Percentiles rank a stretch among this genome's conserved stretches.
Conservation (phyloP, 2,329 filamentous ascomycete species). For the Volutella citrinella region DNA sequence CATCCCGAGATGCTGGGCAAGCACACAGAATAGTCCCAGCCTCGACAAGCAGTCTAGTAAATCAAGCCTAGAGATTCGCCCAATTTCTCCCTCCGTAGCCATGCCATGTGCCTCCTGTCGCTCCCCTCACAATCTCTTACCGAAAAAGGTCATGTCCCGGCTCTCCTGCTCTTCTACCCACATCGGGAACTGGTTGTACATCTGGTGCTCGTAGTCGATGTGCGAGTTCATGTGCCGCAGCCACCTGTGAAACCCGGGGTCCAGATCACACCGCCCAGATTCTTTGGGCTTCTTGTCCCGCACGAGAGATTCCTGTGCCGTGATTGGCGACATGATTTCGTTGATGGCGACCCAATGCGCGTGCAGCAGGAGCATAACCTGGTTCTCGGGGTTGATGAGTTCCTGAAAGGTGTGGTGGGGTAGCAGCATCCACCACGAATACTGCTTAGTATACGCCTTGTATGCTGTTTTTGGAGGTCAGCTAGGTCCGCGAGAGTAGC, state of each 20-base stretch:
- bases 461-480: no score
- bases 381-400: conserved; percentile 46
- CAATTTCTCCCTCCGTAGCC: no score
- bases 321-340: conserved; percentile 51
- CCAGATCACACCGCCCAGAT: conserved; percentile 23
- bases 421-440: conserved; percentile 57
- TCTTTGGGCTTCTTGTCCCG: conserved; percentile 26
- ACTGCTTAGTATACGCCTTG: conserved; percentile 46
- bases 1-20: no score
- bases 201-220: conserved; percentile 41
- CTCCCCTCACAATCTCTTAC: no score
- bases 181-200: conserved; percentile 50
- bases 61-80: no score
- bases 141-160: conserved; percentile 44
- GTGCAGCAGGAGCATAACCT: conserved; percentile 45
- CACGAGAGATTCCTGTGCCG: conserved; percentile 36
- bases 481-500: no score
- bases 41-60: no score
- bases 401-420: conserved; percentile 50
- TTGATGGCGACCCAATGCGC: conserved; percentile 54
- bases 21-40: no score
- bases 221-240: conserved; percentile 47
- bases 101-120: no score
- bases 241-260: conserved; percentile 48
- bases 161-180: conserved; percentile 54